Evolutionary conservation across 2,329 filamentous ascomycete species (phyloP).

Genomic region (Ophiocordyceps australis): DNA sequence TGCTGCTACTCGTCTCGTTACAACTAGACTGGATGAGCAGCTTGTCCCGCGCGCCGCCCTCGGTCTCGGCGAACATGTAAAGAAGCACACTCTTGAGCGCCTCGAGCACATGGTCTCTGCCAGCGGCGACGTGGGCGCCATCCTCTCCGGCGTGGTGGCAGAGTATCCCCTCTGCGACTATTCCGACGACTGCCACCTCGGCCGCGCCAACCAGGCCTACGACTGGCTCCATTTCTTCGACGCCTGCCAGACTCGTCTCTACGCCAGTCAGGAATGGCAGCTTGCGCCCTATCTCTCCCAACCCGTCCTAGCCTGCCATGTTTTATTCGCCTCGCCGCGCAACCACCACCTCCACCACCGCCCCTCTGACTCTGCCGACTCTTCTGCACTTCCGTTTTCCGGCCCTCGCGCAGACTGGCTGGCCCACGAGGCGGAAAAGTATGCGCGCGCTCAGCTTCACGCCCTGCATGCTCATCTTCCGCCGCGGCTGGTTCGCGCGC

Average conservation of each 20-base stretch:
- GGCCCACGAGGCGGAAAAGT: conserved; percentile 64
- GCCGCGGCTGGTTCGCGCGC: conserved; percentile 54
- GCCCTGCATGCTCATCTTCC: conserved; percentile 55
- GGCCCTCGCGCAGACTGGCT: conserved; percentile 68
- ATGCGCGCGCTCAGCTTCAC: conserved; percentile 57
- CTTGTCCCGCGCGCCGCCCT: conserved; percentile 42
- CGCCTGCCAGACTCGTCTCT: conserved; percentile 58
- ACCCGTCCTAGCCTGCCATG: conserved; percentile 75
- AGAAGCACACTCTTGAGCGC: conserved; percentile 54
- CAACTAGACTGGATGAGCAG: conserved; percentile 30
- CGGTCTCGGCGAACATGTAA: conserved; percentile 54
- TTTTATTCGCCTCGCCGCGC: conserved; percentile 65
- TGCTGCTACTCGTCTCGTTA: conserved; percentile 18
- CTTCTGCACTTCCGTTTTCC: conserved; percentile 42
- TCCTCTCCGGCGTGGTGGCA: conserved; percentile 69
- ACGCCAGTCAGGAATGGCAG: conserved; percentile 83
- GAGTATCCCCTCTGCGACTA: conserved; percentile 76
- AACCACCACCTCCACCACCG: conserved; percentile 17
- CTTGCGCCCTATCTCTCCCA: conserved; percentile 73
- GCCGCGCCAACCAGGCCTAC: conserved; percentile 73
- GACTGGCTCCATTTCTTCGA: conserved; percentile 97
- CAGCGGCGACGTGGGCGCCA: conserved; percentile 59
- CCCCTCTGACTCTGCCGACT: conserved; percentile 24
- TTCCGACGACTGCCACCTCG: conserved; percentile 82
- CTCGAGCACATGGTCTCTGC: conserved; percentile 63